Percentiles rank a stretch among this genome's conserved stretches.
phyloP scores from a whole-genome alignment of 495 filamentous ascomycete species.

The Cetradonia linearis region DNA sequence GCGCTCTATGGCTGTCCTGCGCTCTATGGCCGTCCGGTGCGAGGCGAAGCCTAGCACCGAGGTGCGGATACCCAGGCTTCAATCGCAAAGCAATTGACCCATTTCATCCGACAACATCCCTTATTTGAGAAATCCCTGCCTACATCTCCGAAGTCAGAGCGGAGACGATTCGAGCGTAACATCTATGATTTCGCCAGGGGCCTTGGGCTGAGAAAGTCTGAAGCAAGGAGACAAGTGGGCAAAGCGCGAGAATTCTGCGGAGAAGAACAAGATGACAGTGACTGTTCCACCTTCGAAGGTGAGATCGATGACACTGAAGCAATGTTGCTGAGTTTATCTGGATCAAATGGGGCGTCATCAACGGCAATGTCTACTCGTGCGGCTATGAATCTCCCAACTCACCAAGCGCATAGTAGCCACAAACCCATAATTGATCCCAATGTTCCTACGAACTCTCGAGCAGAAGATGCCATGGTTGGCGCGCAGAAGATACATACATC shows the following conservation, averaged over 20 bases:
- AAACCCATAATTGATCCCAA: no score
- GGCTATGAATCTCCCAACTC: neutral
- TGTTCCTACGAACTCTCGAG: no score
- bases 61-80: neutral
- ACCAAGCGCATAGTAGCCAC: neutral
- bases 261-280: slow-evolving; percentile 15
- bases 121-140: slow-evolving; percentile 10
- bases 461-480: no score
- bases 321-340: neutral
- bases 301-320: slow-evolving; percentile 11
- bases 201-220: slow-evolving; percentile 16
- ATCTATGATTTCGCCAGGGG: slow-evolving; percentile 23
- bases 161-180: slow-evolving; percentile 23
- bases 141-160: slow-evolving; percentile 3
- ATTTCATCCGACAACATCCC: slow-evolving; percentile 14
- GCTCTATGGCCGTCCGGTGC: no score
- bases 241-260: slow-evolving; percentile 17
- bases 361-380: no score
- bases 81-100: neutral
- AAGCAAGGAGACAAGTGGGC: slow-evolving; percentile 4
- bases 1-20: no score
- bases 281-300: neutral
- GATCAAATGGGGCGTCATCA: neutral
- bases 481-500: neutral
- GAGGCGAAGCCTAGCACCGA: no score